phyloP scores from a whole-genome alignment of 345 rosid genomes.

The Geranium brycei region DNA sequence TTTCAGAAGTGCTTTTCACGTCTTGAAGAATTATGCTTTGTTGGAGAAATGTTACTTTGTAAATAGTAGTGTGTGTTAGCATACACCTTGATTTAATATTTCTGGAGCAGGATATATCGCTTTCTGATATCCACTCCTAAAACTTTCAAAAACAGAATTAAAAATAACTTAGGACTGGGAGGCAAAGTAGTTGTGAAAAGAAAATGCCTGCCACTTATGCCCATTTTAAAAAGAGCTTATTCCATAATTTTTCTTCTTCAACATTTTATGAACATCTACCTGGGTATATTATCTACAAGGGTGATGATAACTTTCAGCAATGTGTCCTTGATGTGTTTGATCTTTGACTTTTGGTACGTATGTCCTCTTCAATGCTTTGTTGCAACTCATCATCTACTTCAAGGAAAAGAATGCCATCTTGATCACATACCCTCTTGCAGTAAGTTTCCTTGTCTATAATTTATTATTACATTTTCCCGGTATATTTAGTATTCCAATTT shows the following conservation, averaged over 20 bases:
- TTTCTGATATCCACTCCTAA: no score
- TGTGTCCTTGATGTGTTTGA: slow-evolving; percentile 14
- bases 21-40: neutral
- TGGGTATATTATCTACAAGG: neutral
- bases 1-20: neutral
- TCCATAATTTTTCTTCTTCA: no score
- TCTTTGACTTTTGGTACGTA: slow-evolving; percentile 65
- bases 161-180: neutral
- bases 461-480: neutral
- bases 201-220: neutral
- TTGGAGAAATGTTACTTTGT: no score
- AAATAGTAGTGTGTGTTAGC: neutral
- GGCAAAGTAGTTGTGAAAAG: neutral
- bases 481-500: neutral
- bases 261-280: no score
- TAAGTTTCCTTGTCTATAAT: slow-evolving; percentile 13
- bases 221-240: neutral
- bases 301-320: neutral
- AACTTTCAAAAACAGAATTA: neutral
- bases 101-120: neutral
- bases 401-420: slow-evolving; percentile 78
- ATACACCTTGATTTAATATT: neutral
- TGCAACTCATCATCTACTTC: slow-evolving; percentile 57
- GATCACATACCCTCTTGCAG: slow-evolving; percentile 78
- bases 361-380: slow-evolving; percentile 51